Evolutionary conservation across 169 alveolate genomes (phyloP).

Genomic region (Toxoplasma gondii): DNA sequence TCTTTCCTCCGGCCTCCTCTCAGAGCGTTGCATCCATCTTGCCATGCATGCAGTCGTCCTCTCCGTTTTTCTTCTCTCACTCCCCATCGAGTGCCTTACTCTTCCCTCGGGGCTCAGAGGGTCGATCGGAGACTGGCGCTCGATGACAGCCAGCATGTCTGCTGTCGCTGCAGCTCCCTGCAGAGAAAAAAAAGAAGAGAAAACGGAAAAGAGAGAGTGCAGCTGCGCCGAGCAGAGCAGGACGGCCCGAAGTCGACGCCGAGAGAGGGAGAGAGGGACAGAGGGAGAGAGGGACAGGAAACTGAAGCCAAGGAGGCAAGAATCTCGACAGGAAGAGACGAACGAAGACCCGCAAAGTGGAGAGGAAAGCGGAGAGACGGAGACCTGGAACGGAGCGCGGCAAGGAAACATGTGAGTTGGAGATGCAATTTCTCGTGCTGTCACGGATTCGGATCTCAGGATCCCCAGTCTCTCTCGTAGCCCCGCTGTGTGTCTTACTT

Average conservation of each 20-base stretch:
- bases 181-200: background rate
- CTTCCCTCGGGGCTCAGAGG: background rate
- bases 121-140: background rate
- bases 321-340: too few relatives aligned
- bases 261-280: background rate
- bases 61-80: background rate
- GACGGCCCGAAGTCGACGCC: too few relatives aligned
- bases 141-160: background rate
- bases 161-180: slow-evolving; percentile 7
- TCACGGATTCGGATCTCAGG: too few relatives aligned
- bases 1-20: background rate
- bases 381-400: too few relatives aligned
- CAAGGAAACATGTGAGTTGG: too few relatives aligned
- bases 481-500: background rate
- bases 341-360: too few relatives aligned
- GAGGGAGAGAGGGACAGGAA: background rate
- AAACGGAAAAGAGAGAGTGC: background rate
- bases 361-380: too few relatives aligned
- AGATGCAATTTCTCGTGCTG: too few relatives aligned
- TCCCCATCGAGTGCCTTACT: background rate
- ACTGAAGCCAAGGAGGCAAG: too few relatives aligned
- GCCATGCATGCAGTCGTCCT: background rate
- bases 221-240: background rate
- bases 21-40: background rate
- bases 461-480: too few relatives aligned